These are phyloP conservation scores for Lactarius psammicola DNA, from an alignment of 768 basidiomycete species.

Conservation along the genomic window DNA sequence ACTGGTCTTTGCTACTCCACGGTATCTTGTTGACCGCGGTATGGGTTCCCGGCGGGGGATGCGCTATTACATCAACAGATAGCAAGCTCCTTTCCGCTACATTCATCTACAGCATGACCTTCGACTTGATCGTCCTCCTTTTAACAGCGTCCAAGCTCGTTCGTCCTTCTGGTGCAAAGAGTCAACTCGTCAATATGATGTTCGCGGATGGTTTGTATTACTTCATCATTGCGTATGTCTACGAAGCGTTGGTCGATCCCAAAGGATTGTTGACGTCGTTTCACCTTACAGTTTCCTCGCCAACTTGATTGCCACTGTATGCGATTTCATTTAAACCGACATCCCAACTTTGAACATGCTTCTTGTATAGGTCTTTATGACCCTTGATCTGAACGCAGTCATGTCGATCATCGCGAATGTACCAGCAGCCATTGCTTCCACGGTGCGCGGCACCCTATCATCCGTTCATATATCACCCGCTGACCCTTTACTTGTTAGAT, in stretches of 20 bases:
- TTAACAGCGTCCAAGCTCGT: slow-evolving; percentile 61
- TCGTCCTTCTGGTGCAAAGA: slow-evolving; percentile 36
- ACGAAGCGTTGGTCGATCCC: slow-evolving; percentile 7
- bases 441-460: not conserved
- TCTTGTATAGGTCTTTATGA: slow-evolving; percentile 60
- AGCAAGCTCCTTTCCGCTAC: slow-evolving; percentile 64
- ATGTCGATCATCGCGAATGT: slow-evolving; percentile 69
- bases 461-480: not conserved
- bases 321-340: not conserved
- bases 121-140: slow-evolving; percentile 60
- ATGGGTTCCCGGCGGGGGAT: slow-evolving; percentile 53
- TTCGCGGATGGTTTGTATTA: slow-evolving; percentile 72
- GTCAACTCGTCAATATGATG: slow-evolving; percentile 58
- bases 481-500: slow-evolving; percentile 40
- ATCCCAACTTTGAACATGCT: not conserved
- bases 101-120: slow-evolving; percentile 76
- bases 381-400: slow-evolving; percentile 59
- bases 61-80: slow-evolving; percentile 57
- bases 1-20: slow-evolving; percentile 70
- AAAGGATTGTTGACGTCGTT: slow-evolving; percentile 33
- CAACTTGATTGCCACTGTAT: slow-evolving; percentile 42
- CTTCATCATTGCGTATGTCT: slow-evolving; percentile 68
- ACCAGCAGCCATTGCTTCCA: slow-evolving; percentile 45
- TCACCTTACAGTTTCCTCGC: slow-evolving; percentile 38
- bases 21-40: slow-evolving; percentile 58